Percentiles rank a stretch among this genome's conserved stretches.
phyloP scores from a whole-genome alignment of 1,284 basidiomycete species.

The Marasmius oreades region DNA sequence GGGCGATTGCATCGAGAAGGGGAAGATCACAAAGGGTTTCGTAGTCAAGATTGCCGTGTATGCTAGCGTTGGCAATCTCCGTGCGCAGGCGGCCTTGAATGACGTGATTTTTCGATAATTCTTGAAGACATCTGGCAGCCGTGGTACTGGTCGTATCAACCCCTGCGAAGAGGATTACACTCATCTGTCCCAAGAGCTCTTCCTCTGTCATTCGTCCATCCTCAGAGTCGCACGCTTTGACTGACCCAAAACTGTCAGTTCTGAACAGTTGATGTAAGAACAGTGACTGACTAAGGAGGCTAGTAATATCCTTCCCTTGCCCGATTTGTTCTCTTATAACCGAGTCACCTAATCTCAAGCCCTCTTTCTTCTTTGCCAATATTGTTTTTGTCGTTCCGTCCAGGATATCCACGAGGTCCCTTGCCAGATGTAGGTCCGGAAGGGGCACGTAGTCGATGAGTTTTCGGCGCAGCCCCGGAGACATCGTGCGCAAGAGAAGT shows the following conservation, averaged over 20 bases:
- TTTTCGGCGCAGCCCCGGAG: background rate
- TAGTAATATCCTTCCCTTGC: background rate
- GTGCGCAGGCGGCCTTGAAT: background rate
- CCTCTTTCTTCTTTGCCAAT: background rate
- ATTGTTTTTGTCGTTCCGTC: background rate
- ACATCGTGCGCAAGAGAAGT: background rate
- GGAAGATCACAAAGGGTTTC: background rate
- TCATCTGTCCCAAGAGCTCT: constrained; percentile 5
- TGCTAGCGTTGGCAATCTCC: background rate
- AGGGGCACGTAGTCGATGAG: background rate
- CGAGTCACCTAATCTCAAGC: background rate
- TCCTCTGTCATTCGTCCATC: background rate
- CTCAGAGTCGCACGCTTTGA: background rate
- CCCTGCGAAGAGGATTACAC: constrained; percentile 3
- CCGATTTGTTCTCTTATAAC: background rate
- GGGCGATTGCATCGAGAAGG: background rate
- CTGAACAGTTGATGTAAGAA: background rate
- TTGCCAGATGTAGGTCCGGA: background rate
- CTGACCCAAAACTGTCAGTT: background rate
- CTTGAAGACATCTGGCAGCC: background rate
- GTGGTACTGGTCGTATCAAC: background rate
- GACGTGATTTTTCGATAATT: background rate
- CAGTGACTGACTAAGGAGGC: background rate
- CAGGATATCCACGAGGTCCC: background rate
- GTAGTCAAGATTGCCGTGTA: background rate